Conservation (phyloP, 73 alveolate genomes). For the Paramecium sonneborni region DNA sequence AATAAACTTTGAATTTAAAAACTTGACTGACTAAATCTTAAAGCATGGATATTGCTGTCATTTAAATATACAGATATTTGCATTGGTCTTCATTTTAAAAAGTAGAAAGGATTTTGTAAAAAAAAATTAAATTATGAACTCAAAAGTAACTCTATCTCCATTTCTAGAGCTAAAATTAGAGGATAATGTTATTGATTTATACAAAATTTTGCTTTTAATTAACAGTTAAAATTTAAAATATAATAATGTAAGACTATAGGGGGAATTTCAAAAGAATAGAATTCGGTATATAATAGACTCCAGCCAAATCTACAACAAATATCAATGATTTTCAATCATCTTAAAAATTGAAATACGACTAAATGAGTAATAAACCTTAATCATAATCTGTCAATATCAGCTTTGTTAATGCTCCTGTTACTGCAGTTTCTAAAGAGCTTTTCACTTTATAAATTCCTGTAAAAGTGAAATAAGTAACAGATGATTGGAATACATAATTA, state of each 20-base stretch:
- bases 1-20: too few relatives aligned
- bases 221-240: slow-evolving; percentile 26
- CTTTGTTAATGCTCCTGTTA: neutral
- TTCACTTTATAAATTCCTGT: slow-evolving; percentile 49
- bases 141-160: neutral
- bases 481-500: slow-evolving; percentile 56
- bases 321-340: slow-evolving; percentile 65
- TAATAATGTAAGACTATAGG: neutral
- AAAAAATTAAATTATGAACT: neutral
- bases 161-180: neutral
- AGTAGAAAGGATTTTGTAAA: too few relatives aligned
- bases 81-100: too few relatives aligned
- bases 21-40: too few relatives aligned
- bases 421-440: slow-evolving; percentile 38
- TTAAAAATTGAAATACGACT: slow-evolving; percentile 55
- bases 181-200: neutral
- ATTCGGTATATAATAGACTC: slow-evolving; percentile 31
- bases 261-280: slow-evolving; percentile 48
- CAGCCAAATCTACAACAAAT: slow-evolving; percentile 7
- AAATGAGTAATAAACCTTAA: neutral
- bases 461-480: slow-evolving; percentile 52
- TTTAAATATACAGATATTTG: too few relatives aligned
- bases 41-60: too few relatives aligned
- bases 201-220: neutral
- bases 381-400: neutral